These are phyloP conservation scores for Acacia concinna DNA, from an alignment of 331 rosid species.

Conservation along the genomic window DNA sequence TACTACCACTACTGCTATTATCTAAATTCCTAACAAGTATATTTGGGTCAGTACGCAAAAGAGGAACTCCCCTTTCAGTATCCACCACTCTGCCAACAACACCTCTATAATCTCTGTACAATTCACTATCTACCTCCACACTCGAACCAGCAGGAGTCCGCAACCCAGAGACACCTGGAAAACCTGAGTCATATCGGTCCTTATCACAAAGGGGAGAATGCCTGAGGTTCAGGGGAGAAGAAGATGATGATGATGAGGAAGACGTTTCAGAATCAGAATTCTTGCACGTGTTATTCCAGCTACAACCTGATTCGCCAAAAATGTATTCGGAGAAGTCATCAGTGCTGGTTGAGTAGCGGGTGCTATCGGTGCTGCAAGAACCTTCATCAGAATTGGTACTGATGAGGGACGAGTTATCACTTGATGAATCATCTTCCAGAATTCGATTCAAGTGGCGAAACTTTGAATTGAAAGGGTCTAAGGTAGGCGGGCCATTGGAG, in stretches of 20 bases:
- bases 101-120: slow-evolving; percentile 31
- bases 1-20: slow-evolving; percentile 44
- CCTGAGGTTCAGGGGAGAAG: slow-evolving; percentile 56
- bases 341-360: slow-evolving; percentile 58
- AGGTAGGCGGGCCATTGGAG: slow-evolving; percentile 40
- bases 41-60: slow-evolving; percentile 56
- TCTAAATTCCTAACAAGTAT: slow-evolving; percentile 52
- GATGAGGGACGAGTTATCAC: slow-evolving; percentile 85
- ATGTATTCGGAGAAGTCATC: slow-evolving; percentile 82
- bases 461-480: slow-evolving; percentile 45
- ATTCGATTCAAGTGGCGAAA: slow-evolving; percentile 50
- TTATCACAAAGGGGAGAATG: slow-evolving; percentile 60
- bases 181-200: slow-evolving; percentile 52
- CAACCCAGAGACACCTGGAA: slow-evolving; percentile 31
- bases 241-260: slow-evolving; percentile 61
- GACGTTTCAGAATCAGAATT: slow-evolving; percentile 55
- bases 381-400: slow-evolving; percentile 85
- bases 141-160: slow-evolving; percentile 23
- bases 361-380: slow-evolving; percentile 83
- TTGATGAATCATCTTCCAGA: slow-evolving; percentile 79
- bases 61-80: slow-evolving; percentile 32
- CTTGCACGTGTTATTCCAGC: slow-evolving; percentile 49
- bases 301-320: slow-evolving; percentile 67
- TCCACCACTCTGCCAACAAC: slow-evolving; percentile 25
- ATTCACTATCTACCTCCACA: slow-evolving; percentile 25